Percentiles rank a stretch among this genome's conserved stretches.
Evolutionary conservation across 495 filamentous ascomycete species (phyloP).

Genomic region (Beverwykella pulmonaria): DNA sequence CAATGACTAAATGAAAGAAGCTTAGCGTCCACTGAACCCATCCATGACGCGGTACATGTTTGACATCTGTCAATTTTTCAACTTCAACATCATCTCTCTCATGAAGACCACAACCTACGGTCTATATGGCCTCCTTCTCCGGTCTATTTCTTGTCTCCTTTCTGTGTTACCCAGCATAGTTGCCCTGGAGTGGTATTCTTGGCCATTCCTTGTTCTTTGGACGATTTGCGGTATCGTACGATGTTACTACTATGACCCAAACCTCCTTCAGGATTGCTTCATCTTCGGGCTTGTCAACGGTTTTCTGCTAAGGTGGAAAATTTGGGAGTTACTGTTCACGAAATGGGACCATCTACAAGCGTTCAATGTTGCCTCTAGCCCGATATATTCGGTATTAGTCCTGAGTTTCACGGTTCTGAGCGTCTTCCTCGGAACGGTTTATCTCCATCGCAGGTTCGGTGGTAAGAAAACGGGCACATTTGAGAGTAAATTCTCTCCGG

Average conservation of each 20-base stretch:
- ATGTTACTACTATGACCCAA: neutral
- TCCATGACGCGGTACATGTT: neutral
- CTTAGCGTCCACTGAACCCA: neutral
- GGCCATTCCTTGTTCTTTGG: constrained; percentile 6
- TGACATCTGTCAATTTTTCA: neutral
- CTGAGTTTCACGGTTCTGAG: neutral
- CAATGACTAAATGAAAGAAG: neutral
- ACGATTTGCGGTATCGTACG: neutral
- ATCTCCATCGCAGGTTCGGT: neutral
- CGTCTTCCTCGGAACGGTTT: neutral
- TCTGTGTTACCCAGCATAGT: neutral
- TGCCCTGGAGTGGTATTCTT: neutral
- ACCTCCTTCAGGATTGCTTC: constrained; percentile 2
- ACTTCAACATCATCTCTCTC: neutral
- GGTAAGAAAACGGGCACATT: neutral
- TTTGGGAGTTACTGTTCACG: neutral
- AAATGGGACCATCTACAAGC: neutral
- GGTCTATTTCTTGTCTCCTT: neutral
- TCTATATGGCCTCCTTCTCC: neutral
- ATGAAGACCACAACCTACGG: neutral
- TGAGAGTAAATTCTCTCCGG: neutral
- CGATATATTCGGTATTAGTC: neutral
- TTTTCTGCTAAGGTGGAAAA: neutral
- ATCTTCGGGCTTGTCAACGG: neutral
- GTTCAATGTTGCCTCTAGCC: neutral